These are phyloP conservation scores for Cercophora scortea DNA, from an alignment of 495 filamentous ascomycete genomes.

Conservation along the genomic window DNA sequence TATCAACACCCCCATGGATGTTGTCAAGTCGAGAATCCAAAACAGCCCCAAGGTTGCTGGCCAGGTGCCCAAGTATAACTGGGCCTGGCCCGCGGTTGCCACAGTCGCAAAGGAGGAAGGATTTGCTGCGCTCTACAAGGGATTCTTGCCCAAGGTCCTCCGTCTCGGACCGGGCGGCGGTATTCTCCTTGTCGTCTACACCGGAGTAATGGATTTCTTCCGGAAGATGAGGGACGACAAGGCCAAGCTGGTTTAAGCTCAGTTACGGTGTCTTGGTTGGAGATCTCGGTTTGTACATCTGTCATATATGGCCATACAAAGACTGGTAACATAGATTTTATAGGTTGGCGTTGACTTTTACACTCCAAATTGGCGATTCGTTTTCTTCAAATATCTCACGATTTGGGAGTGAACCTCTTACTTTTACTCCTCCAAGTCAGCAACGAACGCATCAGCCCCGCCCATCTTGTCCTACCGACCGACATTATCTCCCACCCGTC, in stretches of 20 bases:
- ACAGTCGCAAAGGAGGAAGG: constrained; percentile 92
- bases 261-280: too few relatives aligned
- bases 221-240: constrained; percentile 28
- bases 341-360: too few relatives aligned
- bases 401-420: too few relatives aligned
- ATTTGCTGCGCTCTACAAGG: constrained; percentile 89
- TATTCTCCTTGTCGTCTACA: constrained; percentile 89
- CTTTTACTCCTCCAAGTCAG: too few relatives aligned
- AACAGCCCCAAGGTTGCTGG: constrained; percentile 79
- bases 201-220: constrained; percentile 88
- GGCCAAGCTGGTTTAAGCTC: background rate
- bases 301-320: background rate
- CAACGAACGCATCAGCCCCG: too few relatives aligned
- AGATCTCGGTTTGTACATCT: background rate
- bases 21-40: constrained; percentile 96
- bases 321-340: too few relatives aligned
- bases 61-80: constrained; percentile 86
- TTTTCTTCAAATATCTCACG: too few relatives aligned
- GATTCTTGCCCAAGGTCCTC: constrained; percentile 87
- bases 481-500: too few relatives aligned
- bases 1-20: constrained; percentile 94
- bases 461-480: too few relatives aligned
- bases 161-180: constrained; percentile 39
- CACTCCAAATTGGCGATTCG: too few relatives aligned
- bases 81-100: constrained; percentile 81